These are phyloP conservation scores for Gaeumannomyces sp. DNA, from an alignment of 2,329 filamentous ascomycete species.

Conservation along the genomic window DNA sequence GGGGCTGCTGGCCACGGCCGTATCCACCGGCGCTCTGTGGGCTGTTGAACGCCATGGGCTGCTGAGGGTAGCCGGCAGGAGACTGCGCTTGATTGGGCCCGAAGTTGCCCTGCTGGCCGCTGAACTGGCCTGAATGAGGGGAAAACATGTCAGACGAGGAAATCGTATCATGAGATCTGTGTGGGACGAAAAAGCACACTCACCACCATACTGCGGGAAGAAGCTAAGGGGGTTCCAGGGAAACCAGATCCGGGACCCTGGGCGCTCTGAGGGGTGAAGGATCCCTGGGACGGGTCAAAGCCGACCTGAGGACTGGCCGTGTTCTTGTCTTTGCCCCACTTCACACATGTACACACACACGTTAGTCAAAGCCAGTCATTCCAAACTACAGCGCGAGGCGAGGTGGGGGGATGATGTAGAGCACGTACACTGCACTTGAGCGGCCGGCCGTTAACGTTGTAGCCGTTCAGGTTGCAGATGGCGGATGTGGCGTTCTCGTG, in stretches of 20 bases:
- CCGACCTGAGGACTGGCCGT: conserved; percentile 67
- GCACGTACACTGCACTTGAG: conserved; percentile 94
- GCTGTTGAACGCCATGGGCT: conserved; percentile 65
- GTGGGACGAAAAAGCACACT: conserved; percentile 20
- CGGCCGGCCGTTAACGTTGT: conserved; percentile 94
- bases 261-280: conserved; percentile 67
- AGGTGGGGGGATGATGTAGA: conserved; percentile 1
- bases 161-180: not conserved
- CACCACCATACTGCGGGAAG: conserved; percentile 91
- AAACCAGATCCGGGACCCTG: conserved; percentile 58
- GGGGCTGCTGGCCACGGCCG: conserved; percentile 64
- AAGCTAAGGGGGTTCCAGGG: conserved; percentile 71
- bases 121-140: conserved; percentile 40
- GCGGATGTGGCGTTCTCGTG: conserved; percentile 98
- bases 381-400: not conserved
- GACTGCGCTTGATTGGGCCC: conserved; percentile 52
- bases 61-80: conserved; percentile 57
- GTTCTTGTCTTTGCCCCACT: conserved; percentile 98
- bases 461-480: conserved; percentile 95
- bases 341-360: conserved; percentile 16
- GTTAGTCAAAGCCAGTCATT: conserved; percentile 22
- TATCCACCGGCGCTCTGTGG: conserved; percentile 77
- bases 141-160: conserved; percentile 42
- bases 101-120: conserved; percentile 63
- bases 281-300: conserved; percentile 72